Base-by-base conservation (phyloP, 768 basidiomycete genomes). In the Tylopilus intermedius region DNA sequence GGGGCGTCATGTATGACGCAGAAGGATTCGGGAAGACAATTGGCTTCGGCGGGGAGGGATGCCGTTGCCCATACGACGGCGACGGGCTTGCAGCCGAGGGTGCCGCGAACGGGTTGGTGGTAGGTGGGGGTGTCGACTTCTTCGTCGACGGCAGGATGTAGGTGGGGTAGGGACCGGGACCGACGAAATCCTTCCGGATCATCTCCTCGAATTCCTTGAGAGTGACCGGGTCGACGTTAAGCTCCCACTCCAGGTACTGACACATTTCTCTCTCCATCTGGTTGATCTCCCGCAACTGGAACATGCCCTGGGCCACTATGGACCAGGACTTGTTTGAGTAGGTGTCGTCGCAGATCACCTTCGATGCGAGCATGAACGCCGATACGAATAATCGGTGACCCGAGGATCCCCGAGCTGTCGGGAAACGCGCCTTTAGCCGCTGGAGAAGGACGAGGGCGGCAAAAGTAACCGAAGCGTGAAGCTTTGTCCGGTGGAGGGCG, bases 281-380 rank as follows among this genome's bases (percentile, higher is more conserved):
- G 68, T 88, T 88, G 63, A 88, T 83, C 74, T 88, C 87, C 30
- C 80, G 74, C 0, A 88, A 66, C 3, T 76, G 78, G 62, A 94
- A 94, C 81, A 92, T 86, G 27, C 82, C 84, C 68, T 94, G 90
- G 0, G 88, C 91, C 38, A 94, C 92, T 42, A 94, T 87, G 5
- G 82, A 81, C 92, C 92, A 94, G 0, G 87, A 89, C 66, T 92
- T 91, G 79, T 94, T 94, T 14, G 88, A 90, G 67, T 94, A 94
- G 0, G 90, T 94, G 61, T 94, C 91, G 73, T 94, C 91, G 71
- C 91, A 93, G 45, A 92, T 87, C n/a, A 93, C 87, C 64, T 85
- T 85, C 3, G 76, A 79, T 0, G 83, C 76, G 59, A 86, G 81
- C 86, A 88, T 88, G 63, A 87, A 84, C 0, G 86, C 83, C 0